Conservation (phyloP, 768 basidiomycete genomes). For the Flagelloscypha sp. region DNA sequence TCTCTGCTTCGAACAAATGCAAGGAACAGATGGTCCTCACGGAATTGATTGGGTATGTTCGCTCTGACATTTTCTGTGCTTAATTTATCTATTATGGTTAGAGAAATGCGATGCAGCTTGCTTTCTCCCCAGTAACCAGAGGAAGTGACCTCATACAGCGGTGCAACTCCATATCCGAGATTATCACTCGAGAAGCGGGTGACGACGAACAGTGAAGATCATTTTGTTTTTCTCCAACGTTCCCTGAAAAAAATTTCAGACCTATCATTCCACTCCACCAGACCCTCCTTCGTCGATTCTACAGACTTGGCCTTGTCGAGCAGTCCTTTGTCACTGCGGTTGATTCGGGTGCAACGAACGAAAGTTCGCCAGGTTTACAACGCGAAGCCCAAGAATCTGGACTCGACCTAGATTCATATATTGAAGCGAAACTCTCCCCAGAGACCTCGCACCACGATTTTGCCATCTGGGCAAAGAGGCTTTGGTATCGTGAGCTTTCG, state of each 20-base stretch:
- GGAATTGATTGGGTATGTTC: conserved; percentile 51
- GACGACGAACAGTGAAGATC: not conserved
- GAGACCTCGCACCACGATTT: conserved; percentile 36
- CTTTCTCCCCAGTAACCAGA: conserved; percentile 39
- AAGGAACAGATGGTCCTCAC: conserved; percentile 35
- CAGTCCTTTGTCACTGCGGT: conserved; percentile 40
- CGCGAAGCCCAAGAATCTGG: conserved; percentile 55
- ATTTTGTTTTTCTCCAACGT: not conserved
- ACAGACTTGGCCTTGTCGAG: conserved; percentile 44
- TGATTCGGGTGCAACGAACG: conserved; percentile 43
- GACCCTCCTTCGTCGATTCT: conserved; percentile 52
- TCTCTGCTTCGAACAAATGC: conserved; percentile 46
- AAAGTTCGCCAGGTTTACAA: conserved; percentile 40
- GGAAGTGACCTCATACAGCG: conserved; percentile 47
- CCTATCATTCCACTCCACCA: conserved; percentile 28
- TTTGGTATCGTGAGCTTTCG: conserved; percentile 49
- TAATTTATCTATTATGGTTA: conserved; percentile 10
- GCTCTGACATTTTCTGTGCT: not conserved
- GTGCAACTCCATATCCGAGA: conserved; percentile 47
- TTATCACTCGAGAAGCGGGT: conserved; percentile 24
- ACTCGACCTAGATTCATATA: conserved; percentile 49
- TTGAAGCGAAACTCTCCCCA: conserved; percentile 49
- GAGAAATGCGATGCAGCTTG: conserved; percentile 39
- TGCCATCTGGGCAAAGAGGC: conserved; percentile 30
- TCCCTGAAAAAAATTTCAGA: conserved; percentile 9